Evolutionary conservation across 176 grass and related monocot species (phyloP).

Genomic region (maize (Zea mays)): Zm-B73-REFERENCE-NAM-5.0 NC_050103.1:18807501-18808000

Average conservation of each 20-base stretch:
- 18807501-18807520: background rate
- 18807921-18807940: background rate
- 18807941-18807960: constrained; percentile 22
- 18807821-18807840: background rate
- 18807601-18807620: constrained; percentile 77
- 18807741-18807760: background rate
- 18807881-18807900: background rate
- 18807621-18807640: constrained; percentile 73
- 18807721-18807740: background rate
- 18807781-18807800: background rate
- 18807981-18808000: constrained; percentile 10
- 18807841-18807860: background rate
- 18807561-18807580: constrained; percentile 76
- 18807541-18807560: constrained; percentile 80
- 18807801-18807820: background rate
- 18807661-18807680: constrained; percentile 91
- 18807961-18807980: background rate
- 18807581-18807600: constrained; percentile 76
- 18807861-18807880: background rate
- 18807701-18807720: constrained; percentile 22
- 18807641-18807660: constrained; percentile 82
- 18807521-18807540: constrained; percentile 37
- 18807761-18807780: background rate
- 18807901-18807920: background rate
- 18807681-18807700: constrained; percentile 85